Evolutionary conservation across 2,329 filamentous ascomycete species (phyloP).

Genomic region (Oidium heveae): DNA sequence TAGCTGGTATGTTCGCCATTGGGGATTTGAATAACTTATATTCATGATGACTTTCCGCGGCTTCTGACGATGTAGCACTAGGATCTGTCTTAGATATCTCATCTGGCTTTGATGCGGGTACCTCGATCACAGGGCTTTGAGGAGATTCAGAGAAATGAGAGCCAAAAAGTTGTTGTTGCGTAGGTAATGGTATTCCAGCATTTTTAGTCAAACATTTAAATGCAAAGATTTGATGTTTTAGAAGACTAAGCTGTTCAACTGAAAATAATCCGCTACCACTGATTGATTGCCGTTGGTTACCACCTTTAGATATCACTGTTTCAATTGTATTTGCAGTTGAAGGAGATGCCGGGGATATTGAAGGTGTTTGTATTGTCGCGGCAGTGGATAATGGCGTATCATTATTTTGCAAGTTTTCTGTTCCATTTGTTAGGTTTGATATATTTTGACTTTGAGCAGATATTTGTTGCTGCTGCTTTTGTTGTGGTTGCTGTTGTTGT

Average conservation of each 20-base stretch:
- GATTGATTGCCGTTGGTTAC: slow-evolving; percentile 9
- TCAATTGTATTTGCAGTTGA: slow-evolving; percentile 8
- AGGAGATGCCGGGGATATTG: slow-evolving; percentile 10
- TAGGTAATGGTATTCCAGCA: slow-evolving; percentile 46
- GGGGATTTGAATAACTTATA: slow-evolving; percentile 37
- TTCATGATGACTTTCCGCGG: slow-evolving; percentile 26
- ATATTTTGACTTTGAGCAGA: too few relatives aligned
- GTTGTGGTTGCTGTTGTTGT: too few relatives aligned
- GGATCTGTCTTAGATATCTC: slow-evolving; percentile 13
- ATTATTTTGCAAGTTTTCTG: neutral
- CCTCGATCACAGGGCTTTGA: slow-evolving; percentile 4
- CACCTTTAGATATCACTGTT: slow-evolving; percentile 7
- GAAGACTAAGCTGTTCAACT: slow-evolving; percentile 49
- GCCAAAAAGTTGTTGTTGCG: slow-evolving; percentile 65
- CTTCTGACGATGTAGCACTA: slow-evolving; percentile 12
- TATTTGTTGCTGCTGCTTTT: slow-evolving; percentile 1
- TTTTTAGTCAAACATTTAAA: slow-evolving; percentile 85
- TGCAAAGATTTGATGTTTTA: slow-evolving; percentile 70
- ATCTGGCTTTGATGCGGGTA: slow-evolving; percentile 9
- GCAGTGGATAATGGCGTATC: neutral
- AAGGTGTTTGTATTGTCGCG: neutral
- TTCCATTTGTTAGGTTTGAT: neutral
- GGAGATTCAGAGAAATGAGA: slow-evolving; percentile 35
- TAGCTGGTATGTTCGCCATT: slow-evolving; percentile 21
- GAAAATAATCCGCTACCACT: slow-evolving; percentile 38